Base-by-base conservation (phyloP, 2,329 filamentous ascomycete species). In the Penicillium corylophilum region DNA sequence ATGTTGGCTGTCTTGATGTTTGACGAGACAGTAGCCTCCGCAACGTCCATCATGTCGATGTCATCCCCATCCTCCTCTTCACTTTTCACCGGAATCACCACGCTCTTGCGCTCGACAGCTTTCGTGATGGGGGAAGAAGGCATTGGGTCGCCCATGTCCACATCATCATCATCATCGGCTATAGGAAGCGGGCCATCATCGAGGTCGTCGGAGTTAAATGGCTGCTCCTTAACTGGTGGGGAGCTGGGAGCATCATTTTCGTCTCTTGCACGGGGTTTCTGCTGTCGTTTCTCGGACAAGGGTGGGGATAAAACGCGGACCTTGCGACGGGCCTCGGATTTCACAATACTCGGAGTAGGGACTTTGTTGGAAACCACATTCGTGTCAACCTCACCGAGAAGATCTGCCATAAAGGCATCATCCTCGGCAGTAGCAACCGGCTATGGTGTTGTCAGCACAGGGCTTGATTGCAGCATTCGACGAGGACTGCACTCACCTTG, bases 51-150 rank as follows among this genome's bases (percentile, higher is more conserved):
- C 76, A 92, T 80, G 56, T 86, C 83, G 41, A 90, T 87, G 29
- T 95, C 90, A 20, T 89, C 85, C 2, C 89, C 87, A 12, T 90
- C 88, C 1, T 85, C 81, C 12, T 87, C 84, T 53, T 88, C 85
- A 13, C 72, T 69, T 59, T 86, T 85, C 26, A 84, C 69, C 2
- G 68, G 55, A 73, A 74, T 65, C 74, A 82, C 60, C 68, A 22
- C 29, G 13, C 67, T 75, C 71, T 88, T 94, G 54, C 91, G 83
- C 65, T 89, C 84, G 7, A 89, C 83, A 33, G 86, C 89, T 64
- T 91, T 92, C 38, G 84, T 83, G 6, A 90, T 85, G 0, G 94
- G 94, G 1, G 94, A 97, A 1, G 93, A 97, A 10, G 89, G 91
- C 36, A 88, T 79, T 2, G 87, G 84, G 64, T 96, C 92, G 69